Percentiles rank a stretch among this genome's conserved stretches.
Conservation (phyloP, 805 yeast genomes). For the Saturnispora kantuleensis region DNA sequence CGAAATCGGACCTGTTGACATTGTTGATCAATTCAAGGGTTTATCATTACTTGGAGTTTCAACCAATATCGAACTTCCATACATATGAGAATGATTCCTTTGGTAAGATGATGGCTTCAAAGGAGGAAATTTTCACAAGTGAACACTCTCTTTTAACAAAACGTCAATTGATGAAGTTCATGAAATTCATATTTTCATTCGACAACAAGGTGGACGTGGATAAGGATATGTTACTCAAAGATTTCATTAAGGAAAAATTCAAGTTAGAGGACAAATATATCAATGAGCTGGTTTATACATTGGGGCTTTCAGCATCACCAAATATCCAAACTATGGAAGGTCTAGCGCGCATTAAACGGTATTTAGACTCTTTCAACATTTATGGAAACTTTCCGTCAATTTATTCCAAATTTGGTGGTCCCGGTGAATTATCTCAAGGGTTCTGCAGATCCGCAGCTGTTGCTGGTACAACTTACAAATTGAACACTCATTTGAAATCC, state of each 20-base stretch:
- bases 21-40: conserved; percentile 78
- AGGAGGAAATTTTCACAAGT: conserved; percentile 89
- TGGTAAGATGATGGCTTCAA: conserved; percentile 75
- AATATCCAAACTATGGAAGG: conserved; percentile 64
- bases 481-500: conserved; percentile 54
- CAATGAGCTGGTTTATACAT: conserved; percentile 74
- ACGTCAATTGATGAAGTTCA: conserved; percentile 80
- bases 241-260: conserved; percentile 56
- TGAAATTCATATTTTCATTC: conserved; percentile 75
- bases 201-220: conserved; percentile 37
- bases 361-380: conserved; percentile 74
- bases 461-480: conserved; percentile 89
- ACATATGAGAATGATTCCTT: conserved; percentile 89
- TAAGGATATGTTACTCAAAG: conserved; percentile 43
- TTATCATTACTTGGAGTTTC: conserved; percentile 85
- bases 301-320: conserved; percentile 64
- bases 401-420: conserved; percentile 88
- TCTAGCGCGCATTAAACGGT: conserved; percentile 70
- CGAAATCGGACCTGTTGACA: conserved; percentile 77
- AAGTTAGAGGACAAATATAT: conserved; percentile 65
- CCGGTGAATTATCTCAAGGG: conserved; percentile 93
- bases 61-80: conserved; percentile 79
- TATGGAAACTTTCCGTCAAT: conserved; percentile 93
- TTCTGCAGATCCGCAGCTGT: conserved; percentile 97
- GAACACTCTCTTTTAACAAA: conserved; percentile 68